These are phyloP conservation scores for Lentinula detonsa DNA, from an alignment of 768 basidiomycete genomes.

Conservation along the genomic window DNA sequence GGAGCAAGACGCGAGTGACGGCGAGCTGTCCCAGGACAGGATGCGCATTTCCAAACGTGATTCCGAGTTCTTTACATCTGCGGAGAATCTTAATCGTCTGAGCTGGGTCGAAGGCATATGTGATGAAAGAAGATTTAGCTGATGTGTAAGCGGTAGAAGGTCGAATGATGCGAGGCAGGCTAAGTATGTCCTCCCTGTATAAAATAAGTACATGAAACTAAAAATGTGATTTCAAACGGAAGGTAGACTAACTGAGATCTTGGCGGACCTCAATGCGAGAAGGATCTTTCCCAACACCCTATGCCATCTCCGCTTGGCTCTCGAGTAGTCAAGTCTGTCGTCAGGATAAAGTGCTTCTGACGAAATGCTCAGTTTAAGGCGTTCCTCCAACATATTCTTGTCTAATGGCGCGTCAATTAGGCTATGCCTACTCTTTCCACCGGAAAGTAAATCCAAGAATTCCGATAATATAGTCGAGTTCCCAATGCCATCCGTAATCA, in stretches of 20 bases:
- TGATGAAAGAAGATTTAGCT: constrained; percentile 24
- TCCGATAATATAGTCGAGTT: constrained; percentile 34
- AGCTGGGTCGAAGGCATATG: constrained; percentile 19
- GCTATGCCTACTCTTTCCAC: constrained; percentile 1
- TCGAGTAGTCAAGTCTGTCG: constrained; percentile 18
- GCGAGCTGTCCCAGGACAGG: constrained; percentile 48
- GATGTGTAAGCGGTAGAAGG: constrained; percentile 26
- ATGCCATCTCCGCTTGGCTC: constrained; percentile 38
- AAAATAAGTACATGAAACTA: not conserved
- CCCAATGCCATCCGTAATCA: constrained; percentile 43
- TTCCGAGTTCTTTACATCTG: constrained; percentile 31
- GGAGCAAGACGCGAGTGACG: constrained; percentile 39
- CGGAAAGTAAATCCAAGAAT: constrained; percentile 36
- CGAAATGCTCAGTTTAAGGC: constrained; percentile 34
- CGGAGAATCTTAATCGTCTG: constrained; percentile 24
- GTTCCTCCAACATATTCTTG: constrained; percentile 22
- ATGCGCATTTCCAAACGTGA: constrained; percentile 48
- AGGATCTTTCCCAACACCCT: constrained; percentile 35
- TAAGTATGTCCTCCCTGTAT: constrained; percentile 54
- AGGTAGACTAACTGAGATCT: constrained; percentile 25
- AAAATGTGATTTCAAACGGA: not conserved
- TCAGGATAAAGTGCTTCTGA: constrained; percentile 30
- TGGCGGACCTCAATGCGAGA: constrained; percentile 22
- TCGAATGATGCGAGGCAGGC: constrained; percentile 39
- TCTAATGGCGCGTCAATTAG: constrained; percentile 5